Evolutionary conservation across 768 basidiomycete genomes (phyloP).

Genomic region (Calocybe gangraenosa): DNA sequence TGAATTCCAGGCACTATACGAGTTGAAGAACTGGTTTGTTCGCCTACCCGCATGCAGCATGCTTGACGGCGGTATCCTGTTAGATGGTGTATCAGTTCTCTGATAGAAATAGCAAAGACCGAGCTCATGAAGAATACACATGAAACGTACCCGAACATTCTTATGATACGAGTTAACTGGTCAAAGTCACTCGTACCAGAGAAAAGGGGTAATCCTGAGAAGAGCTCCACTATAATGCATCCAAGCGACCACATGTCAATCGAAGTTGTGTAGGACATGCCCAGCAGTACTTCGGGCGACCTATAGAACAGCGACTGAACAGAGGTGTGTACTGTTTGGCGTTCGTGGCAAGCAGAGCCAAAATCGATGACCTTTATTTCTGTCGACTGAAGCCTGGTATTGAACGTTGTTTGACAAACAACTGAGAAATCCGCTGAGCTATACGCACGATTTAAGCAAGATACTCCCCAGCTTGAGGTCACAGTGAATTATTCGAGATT

Average conservation of each 20-base stretch:
- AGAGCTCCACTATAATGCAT: slow-evolving; percentile 97
- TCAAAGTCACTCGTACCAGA: slow-evolving; percentile 99
- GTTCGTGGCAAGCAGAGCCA: slow-evolving; percentile 97
- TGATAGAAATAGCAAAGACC: background rate
- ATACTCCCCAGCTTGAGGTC: slow-evolving; percentile 99
- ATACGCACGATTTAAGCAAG: slow-evolving; percentile 81
- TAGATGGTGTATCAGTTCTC: slow-evolving; percentile 7
- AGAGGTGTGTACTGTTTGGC: slow-evolving; percentile 99
- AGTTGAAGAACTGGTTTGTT: slow-evolving; percentile 88
- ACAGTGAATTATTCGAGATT: slow-evolving; percentile 94
- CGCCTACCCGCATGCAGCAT: slow-evolving; percentile 98
- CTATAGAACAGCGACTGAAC: slow-evolving; percentile 99
- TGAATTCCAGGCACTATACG: slow-evolving; percentile 51
- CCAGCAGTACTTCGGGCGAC: slow-evolving; percentile 94
- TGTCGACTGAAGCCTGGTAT: slow-evolving; percentile 82
- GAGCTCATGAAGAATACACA: slow-evolving; percentile 1
- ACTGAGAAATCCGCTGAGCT: background rate
- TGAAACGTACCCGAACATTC: slow-evolving; percentile 89
- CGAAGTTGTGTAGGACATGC: slow-evolving; percentile 88
- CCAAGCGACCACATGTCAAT: slow-evolving; percentile 99
- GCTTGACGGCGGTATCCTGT: slow-evolving; percentile 82
- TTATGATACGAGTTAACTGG: slow-evolving; percentile 93
- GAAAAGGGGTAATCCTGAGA: slow-evolving; percentile 93
- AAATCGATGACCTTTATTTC: slow-evolving; percentile 99
- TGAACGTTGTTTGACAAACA: slow-evolving; percentile 2